Evolutionary conservation across 1,284 basidiomycete genomes (phyloP).

Genomic region (Salmacisia buchloeana): DNA sequence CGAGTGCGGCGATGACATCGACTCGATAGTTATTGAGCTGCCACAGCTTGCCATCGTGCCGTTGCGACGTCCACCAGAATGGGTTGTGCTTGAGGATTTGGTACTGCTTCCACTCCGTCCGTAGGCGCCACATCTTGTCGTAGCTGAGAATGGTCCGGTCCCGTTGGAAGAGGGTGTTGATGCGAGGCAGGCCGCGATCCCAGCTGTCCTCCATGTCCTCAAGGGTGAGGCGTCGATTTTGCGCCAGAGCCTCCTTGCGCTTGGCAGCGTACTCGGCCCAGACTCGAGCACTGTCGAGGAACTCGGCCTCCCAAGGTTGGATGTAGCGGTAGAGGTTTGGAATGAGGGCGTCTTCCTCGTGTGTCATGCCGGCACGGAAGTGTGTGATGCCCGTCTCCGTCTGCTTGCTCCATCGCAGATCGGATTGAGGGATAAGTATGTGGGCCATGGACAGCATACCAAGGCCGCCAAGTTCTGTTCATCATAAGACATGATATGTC

Average conservation of each 20-base stretch:
- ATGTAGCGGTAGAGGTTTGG: constrained; percentile 97
- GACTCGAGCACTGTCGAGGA: constrained; percentile 93
- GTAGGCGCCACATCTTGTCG: constrained; percentile 79
- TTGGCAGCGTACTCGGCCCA: constrained; percentile 99
- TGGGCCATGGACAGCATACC: constrained; percentile 99
- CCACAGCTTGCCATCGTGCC: constrained; percentile 97
- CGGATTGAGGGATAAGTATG: constrained; percentile 93
- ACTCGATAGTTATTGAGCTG: constrained; percentile 97
- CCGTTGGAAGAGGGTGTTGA: constrained; percentile 96
- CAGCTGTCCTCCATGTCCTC: constrained; percentile 95
- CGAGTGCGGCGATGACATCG: constrained; percentile 96
- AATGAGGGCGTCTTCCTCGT: constrained; percentile 61
- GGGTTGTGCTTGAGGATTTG: constrained; percentile 83
- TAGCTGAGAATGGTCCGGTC: constrained; percentile 94
- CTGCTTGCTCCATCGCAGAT: constrained; percentile 95
- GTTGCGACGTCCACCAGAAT: constrained; percentile 97
- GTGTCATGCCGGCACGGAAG: constrained; percentile 90
- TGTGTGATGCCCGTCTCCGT: constrained; percentile 84
- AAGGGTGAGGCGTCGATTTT: constrained; percentile 93
- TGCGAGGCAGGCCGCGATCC: constrained; percentile 96
- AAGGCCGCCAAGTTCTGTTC: constrained; percentile 66
- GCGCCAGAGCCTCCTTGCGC: constrained; percentile 94
- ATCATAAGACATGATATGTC: not conserved
- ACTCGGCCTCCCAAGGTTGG: constrained; percentile 98
- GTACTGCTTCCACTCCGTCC: constrained; percentile 96